phyloP scores from a whole-genome alignment of 352 stramenopile species.

The Globisporangium megalacanthum region DNA sequence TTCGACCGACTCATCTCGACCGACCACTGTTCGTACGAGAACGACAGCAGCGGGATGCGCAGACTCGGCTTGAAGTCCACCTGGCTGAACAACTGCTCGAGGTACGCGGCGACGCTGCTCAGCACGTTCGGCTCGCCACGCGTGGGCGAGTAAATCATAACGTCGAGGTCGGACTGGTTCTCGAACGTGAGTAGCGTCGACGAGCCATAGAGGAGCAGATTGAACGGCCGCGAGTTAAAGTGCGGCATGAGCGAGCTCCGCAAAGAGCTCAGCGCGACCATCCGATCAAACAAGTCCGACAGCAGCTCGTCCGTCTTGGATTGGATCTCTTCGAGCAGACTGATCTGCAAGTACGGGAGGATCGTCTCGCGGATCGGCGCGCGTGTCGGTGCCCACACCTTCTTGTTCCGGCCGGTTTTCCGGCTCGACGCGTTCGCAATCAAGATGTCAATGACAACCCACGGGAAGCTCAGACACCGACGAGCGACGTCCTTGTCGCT shows the following conservation, averaged over 20 bases:
- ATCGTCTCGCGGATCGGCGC: conserved; percentile 21
- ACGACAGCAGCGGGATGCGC: conserved; percentile 54
- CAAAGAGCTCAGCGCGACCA: conserved; percentile 46
- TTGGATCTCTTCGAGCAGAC: conserved; percentile 49
- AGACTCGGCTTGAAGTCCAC: conserved; percentile 42
- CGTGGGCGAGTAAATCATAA: conserved; percentile 27
- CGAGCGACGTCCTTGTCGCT: conserved; percentile 27
- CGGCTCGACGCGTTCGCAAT: conserved; percentile 33
- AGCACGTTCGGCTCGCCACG: conserved; percentile 13
- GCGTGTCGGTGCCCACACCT: conserved; percentile 22
- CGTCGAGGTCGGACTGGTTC: conserved; percentile 67
- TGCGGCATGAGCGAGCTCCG: conserved; percentile 27
- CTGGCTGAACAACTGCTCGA: conserved; percentile 25
- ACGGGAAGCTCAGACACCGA: conserved; percentile 60
- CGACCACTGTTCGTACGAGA: conserved; percentile 59
- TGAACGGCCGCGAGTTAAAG: conserved; percentile 34
- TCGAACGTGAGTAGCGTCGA: conserved; percentile 73
- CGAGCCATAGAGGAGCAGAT: conserved; percentile 64
- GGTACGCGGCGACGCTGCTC: conserved; percentile 23
- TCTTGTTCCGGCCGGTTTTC: conserved; percentile 11
- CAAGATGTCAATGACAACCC: conserved; percentile 57
- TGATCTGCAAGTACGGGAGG: conserved; percentile 53
- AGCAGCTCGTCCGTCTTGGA: conserved; percentile 43
- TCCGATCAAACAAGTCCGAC: conserved; percentile 55
- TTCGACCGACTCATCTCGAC: conserved; percentile 54